Conservation (phyloP, 495 filamentous ascomycete species). For the Lepraria neglecta region DNA sequence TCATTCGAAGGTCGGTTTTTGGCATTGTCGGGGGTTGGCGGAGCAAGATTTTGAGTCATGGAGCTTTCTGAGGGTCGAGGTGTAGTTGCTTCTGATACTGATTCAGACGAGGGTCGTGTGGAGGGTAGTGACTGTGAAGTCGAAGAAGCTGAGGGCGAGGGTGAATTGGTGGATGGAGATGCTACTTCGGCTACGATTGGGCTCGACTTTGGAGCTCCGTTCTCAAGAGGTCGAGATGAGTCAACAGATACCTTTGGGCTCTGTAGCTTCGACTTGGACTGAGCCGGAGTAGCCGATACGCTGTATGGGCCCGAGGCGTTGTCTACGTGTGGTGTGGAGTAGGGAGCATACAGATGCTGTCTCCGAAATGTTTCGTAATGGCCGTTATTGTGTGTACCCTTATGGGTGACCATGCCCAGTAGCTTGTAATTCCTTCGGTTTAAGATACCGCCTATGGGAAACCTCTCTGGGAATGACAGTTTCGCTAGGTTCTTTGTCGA, state of each 20-base stretch:
- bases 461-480: conserved; percentile 78
- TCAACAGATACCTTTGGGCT: conserved; percentile 37
- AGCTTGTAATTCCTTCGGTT: conserved; percentile 75
- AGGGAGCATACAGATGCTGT: conserved; percentile 71
- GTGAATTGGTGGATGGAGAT: conserved; percentile 4
- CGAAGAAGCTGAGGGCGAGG: conserved; percentile 40
- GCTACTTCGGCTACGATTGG: conserved; percentile 4
- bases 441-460: conserved; percentile 74
- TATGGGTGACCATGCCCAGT: conserved; percentile 84
- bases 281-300: conserved; percentile 43
- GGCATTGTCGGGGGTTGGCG: background rate
- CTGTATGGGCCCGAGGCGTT: conserved; percentile 64
- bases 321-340: conserved; percentile 73
- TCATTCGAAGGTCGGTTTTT: conserved; percentile 9
- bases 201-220: conserved; percentile 18
- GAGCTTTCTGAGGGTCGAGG: conserved; percentile 1
- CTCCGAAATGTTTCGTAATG: conserved; percentile 96
- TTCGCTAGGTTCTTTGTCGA: conserved; percentile 93
- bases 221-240: conserved; percentile 14
- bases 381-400: conserved; percentile 90
- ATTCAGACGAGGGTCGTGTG: conserved; percentile 24
- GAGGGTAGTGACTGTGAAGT: conserved; percentile 27
- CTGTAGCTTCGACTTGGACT: conserved; percentile 34
- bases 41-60: background rate
- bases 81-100: background rate